Evolutionary conservation across 371 early-diverging fungal genomes (phyloP), one percentile per base, ranked within the genome.

Genomic region (Gilbertella persicaria): DNA sequence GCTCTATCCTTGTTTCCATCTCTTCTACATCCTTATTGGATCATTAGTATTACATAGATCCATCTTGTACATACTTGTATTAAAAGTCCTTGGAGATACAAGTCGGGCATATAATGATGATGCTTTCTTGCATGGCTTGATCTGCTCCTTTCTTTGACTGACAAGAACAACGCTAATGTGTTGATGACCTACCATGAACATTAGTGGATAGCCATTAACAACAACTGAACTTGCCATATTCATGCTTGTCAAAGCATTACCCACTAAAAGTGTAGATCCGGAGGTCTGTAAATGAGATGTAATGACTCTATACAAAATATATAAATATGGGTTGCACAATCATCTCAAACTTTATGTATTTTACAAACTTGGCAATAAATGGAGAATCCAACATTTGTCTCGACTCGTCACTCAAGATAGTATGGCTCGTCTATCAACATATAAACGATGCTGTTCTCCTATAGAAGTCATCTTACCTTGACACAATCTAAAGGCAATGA

Each of bases 91-190:
- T 83, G 84, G 7, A 81, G 57, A 55, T 78, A 83, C 13, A 83
- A 53, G 48, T 81, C 75, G 4, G 81, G 75, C 51, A 80, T 67
- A 38, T 80, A 83, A 36, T 78, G 78, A 33, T 77, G 78, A 46
- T 73, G 73, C 50, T 83, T 83, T 25, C 80, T 67, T 25, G 84
- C 81, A 57, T 83, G 84, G 36, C 81, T 79, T 2, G 84, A 83
- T 26, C 79, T 77, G 45, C 68, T 73, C 45, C 76, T 62, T 58
- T 83, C 84, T 38, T 79, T 78, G 0, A 71, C 52, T 1, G 80
- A 71, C 29, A 83, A 51, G 42, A 80, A 81, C 5, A 81, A 39
- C 3, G 81, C 79, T 12, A 83, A 52, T 1, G 84, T 80, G 39
- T 83, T 83, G 59, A 83, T 83, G 50, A 82, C 64, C 81, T 80